Base-by-base conservation (phyloP, 495 filamentous ascomycete genomes). In the Thermochaetoides thermophila region DNA sequence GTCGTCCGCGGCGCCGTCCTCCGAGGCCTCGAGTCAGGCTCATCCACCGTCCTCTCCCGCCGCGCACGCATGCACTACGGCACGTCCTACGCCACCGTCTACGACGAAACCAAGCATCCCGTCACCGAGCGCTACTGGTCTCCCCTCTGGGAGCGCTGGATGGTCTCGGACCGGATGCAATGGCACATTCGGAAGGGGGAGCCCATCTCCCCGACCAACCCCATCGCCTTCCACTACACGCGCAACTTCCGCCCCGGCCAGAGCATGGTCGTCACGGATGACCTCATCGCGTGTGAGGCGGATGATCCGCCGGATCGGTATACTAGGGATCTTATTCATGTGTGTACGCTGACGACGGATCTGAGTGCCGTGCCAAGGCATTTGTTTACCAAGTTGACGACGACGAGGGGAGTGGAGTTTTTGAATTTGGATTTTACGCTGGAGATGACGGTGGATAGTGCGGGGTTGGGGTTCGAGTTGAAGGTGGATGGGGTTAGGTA, bases 121-220 rank as follows among this genome's bases (percentile, higher is more conserved):
- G 64, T 79, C 5, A 60, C 52, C 18, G 78, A 83, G 40, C 52
- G 78, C 23, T 83, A 83, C 44, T 83, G 78, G 78, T 71, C 65
- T 35, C 78, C 78, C 9, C 42, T 83, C 22, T 83, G 78, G 78
- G 78, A 83, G 53, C 49, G 78, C 19, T 83, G 76, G 76, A 83
- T 83, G 78, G 75, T 83, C 11, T 70, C 63, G 34, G 78, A 83
- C 54, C 63, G 78, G 29, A 81, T 83, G 78, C 76, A 81, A 45
- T 83, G 78, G 78, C 78, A 81, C 55, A 79, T 78, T 50, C 68
- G 71, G 8, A 79, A 76, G 62, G 76, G 74, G 35, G 73, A 77
- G 40, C 64, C 76, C 10, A 65, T 82, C 15, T 79, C 74, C n/a
- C 69, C 77, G 19, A 52, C 69, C 5, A 62, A 60, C 4, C 76